These are phyloP conservation scores for Aotearoamyces nothofagi DNA, from an alignment of 2,329 filamentous ascomycete genomes.

Conservation along the genomic window DNA sequence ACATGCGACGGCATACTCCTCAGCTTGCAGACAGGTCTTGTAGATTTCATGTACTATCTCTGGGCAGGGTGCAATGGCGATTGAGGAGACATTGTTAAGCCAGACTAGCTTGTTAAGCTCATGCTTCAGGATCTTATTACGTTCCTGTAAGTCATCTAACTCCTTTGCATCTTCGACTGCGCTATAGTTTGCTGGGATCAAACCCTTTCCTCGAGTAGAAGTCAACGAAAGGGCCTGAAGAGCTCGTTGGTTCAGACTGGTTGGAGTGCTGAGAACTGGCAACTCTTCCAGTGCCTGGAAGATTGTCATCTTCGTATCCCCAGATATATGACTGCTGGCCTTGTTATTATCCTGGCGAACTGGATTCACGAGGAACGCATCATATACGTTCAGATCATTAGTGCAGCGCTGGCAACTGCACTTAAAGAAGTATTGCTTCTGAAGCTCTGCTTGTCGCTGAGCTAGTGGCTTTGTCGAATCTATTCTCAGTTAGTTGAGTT, in stretches of 20 bases:
- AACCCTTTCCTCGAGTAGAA: too few relatives aligned
- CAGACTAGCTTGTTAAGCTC: neutral
- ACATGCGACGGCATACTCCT: neutral
- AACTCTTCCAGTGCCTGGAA: too few relatives aligned
- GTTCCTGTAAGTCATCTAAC: neutral
- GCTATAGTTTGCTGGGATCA: too few relatives aligned
- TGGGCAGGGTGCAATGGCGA: neutral
- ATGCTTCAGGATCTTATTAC: neutral
- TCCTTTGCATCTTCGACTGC: neutral
- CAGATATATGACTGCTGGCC: neutral
- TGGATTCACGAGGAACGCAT: neutral
- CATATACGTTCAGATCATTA: too few relatives aligned
- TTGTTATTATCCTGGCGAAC: neutral
- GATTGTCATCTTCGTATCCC: neutral
- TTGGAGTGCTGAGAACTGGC: too few relatives aligned
- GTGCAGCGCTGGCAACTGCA: neutral
- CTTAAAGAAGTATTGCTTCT: slow-evolving; percentile 1
- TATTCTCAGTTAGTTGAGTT: too few relatives aligned
- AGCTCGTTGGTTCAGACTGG: neutral
- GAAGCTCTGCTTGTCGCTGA: slow-evolving; percentile 1
- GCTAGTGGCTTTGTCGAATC: too few relatives aligned
- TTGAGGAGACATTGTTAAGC: neutral
- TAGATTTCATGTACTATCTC: neutral
- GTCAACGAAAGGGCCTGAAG: neutral
- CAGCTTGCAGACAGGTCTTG: neutral